Evolutionary conservation across 2,329 filamentous ascomycete genomes (phyloP), one percentile per base, ranked within the genome.

Genomic region (Colletotrichum caudatum): DNA sequence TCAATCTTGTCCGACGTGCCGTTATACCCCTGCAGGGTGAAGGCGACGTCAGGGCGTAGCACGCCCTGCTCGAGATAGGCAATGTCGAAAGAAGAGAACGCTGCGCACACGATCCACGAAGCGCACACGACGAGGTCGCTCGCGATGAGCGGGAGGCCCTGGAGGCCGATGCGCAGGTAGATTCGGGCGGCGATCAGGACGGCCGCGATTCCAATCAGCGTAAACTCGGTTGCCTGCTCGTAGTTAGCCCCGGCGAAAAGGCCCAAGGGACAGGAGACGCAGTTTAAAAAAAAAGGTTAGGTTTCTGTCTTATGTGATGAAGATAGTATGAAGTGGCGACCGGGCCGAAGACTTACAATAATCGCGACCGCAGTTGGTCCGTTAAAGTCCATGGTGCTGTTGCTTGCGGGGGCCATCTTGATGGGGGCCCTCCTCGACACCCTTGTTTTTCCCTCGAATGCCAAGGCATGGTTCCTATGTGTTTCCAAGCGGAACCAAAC

Each of bases 91-190:
- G 48, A 41, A n/a, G 23, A 12, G 14, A n/a, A 20, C 26, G 35
- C 16, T 5, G 39, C 16, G 14, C 33, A 41, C 5, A 35, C 5
- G 3, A 53, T 0, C 60, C 60, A 63, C 0, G 60, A 11, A 2
- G 35, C 3, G 9, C 60, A 63, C 11, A 63, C 16, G 9, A 63
- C 18, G 5, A 53, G 20, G 35, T 63, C 60, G 35, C 60, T 63
- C 16, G 60, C 35, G 33, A 20, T 63, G 46, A 54, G 48, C 5
- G 48, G 35, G 5, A 41, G 46, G 35, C 37, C 14, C 20, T 63
- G 60, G 12, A 63, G 53, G 35, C 33, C 11, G 26, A 41, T 18
- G 26, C 60, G 60, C 48, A 63, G 35, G 48, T 63, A 63, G 14
- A 63, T 8, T 11, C 48, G 48, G 26, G 60, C 60, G 26, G 16